Base-by-base conservation (phyloP, 2,329 filamentous ascomycete species). In the Penicillium sp. region DNA sequence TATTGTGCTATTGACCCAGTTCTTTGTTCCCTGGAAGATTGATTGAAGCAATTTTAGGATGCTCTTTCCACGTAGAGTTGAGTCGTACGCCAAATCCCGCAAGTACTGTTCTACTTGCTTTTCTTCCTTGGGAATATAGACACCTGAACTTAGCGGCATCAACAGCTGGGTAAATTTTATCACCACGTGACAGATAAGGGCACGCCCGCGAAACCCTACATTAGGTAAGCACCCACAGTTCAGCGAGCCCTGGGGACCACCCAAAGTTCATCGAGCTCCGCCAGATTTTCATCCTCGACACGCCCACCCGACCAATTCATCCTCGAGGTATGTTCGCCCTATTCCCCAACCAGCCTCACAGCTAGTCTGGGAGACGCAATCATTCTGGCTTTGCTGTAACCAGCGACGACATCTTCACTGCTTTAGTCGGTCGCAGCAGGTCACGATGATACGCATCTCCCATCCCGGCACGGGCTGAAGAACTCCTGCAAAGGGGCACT, bases 401-500 rank as follows among this genome's bases (percentile, higher is more conserved):
- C 21, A 17, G 9, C 29, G n/a, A 34, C 49, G 49, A 54, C 37
- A 51, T 34, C 52, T 49, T 44, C n/a, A 34, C 45, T 36, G 30
- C 44, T 41, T 32, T 30, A 42, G 17, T 18, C 18, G 17, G 46
- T 45, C 46, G 21, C 47, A 55, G 48, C 58, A 53, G 56, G 39
- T 36, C 56, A 66, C 52, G 64, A 72, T 74, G 72, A 75, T 75
- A 75, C 72, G 71, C 70, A 65, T 73, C 67, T 70, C 66, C 67
- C 66, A 68, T 61, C 61, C 65, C 75, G 67, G 69, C 74, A 83
- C 75, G 82, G 84, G 84, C 82, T 84, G 81, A 85, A 86, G 84
- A 87, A 84, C 84, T 84, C 82, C 84, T 78, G 63, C 60, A 59
- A 63, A 68, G 65, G 83, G 84, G 84, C 83, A 86, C 84, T 86